These are phyloP conservation scores for Bondarzewia mesenterica DNA, from an alignment of 1,284 basidiomycete genomes.

Conservation along the genomic window DNA sequence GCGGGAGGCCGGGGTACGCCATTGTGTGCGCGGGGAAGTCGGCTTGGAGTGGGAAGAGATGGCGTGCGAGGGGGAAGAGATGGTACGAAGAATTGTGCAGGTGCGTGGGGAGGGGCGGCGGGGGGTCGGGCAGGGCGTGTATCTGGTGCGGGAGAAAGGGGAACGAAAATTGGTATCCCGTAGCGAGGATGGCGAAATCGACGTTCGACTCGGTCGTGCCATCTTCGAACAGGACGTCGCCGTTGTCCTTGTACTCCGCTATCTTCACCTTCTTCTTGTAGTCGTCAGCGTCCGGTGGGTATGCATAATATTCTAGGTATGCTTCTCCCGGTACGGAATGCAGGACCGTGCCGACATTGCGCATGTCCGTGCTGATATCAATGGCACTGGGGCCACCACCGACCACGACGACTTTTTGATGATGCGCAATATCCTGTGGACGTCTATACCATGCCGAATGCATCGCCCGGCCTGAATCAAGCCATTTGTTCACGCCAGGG, in stretches of 20 bases:
- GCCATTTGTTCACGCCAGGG: conserved; percentile 54
- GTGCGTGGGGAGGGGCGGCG: conserved; percentile 36
- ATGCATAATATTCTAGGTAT: conserved; percentile 12
- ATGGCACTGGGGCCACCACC: conserved; percentile 64
- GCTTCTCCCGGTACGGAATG: conserved; percentile 41
- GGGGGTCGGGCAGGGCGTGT: conserved; percentile 29
- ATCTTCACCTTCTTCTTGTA: conserved; percentile 38
- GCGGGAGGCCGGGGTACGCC: conserved; percentile 57
- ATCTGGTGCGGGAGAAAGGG: conserved; percentile 50
- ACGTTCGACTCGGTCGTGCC: conserved; percentile 45
- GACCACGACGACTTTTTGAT: conserved; percentile 53
- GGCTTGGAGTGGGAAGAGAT: conserved; percentile 42
- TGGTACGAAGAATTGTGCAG: conserved; percentile 56
- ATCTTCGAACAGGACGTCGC: conserved; percentile 51
- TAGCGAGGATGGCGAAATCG: conserved; percentile 62
- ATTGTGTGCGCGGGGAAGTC: conserved; percentile 42
- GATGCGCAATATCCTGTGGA: conserved; percentile 32
- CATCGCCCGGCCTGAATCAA: conserved; percentile 35
- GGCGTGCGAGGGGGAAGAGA: conserved; percentile 53
- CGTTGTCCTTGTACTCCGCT: conserved; percentile 33
- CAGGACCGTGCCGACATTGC: conserved; percentile 26
- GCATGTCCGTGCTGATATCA: conserved; percentile 57
- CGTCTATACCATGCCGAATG: conserved; percentile 65
- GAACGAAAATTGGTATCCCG: conserved; percentile 59
- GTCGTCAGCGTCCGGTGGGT: conserved; percentile 24